A percentile compares a stretch with the other conserved stretches of the same genome.
phyloP scores from a whole-genome alignment of 202 grass and related monocot genomes.

The Carex sylvatica region DNA sequence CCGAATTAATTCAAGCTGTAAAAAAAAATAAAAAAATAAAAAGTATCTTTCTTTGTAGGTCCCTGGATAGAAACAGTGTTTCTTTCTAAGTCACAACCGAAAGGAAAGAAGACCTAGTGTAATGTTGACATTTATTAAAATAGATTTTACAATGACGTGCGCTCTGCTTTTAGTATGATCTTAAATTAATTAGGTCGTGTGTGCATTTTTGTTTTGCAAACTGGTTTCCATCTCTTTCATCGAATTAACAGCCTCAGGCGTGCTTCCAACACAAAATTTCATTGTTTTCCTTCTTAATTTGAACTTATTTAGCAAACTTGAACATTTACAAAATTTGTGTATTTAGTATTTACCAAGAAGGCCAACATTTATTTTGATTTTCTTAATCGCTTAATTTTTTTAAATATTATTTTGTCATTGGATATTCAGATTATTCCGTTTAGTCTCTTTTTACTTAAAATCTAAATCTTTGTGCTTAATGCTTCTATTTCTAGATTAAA shows the following conservation, averaged over 20 bases:
- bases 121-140: constrained; percentile 25
- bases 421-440: no score
- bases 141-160: constrained; percentile 32
- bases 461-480: no score
- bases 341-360: neutral
- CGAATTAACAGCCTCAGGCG: constrained; percentile 8
- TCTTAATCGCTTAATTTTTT: no score
- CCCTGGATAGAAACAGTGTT: neutral
- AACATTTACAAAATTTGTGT: neutral
- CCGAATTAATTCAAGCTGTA: neutral
- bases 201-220: constrained; percentile 19
- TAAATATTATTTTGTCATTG: no score
- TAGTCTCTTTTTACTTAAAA: no score
- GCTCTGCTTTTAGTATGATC: constrained; percentile 25
- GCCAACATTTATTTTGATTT: no score
- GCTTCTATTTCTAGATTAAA: no score
- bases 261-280: neutral
- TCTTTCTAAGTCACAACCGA: neutral
- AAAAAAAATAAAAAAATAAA: no score
- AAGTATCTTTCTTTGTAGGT: constrained; percentile 11
- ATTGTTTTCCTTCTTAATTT: neutral
- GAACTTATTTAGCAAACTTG: neutral
- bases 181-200: constrained; percentile 28
- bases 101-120: neutral
- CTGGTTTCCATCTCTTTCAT: constrained; percentile 3